Conservation (phyloP, 495 filamentous ascomycete species). For the Apodospora peruviana region DNA sequence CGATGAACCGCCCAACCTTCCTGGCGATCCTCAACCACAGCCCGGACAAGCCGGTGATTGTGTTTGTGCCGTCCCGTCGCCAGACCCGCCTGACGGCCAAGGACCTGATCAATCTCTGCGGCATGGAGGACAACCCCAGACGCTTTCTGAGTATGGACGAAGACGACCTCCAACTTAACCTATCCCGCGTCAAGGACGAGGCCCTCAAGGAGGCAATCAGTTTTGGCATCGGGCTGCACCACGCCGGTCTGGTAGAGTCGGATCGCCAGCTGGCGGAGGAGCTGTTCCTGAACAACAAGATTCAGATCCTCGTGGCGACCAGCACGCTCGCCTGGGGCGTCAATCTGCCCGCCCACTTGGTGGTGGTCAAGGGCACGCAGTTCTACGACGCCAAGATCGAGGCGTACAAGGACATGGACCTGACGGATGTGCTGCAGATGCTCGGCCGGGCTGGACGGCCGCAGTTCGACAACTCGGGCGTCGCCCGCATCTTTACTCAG, state of each 20-base stretch:
- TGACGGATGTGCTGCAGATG: slow-evolving; percentile 99
- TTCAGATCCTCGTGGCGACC: slow-evolving; percentile 94
- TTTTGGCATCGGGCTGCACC: slow-evolving; percentile 96
- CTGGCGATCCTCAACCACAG: slow-evolving; percentile 93
- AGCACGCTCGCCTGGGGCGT: slow-evolving; percentile 98
- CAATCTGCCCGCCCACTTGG: slow-evolving; percentile 93
- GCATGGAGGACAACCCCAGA: slow-evolving; percentile 96
- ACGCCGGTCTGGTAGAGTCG: slow-evolving; percentile 92
- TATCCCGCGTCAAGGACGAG: slow-evolving; percentile 84
- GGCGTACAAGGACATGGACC: slow-evolving; percentile 97
- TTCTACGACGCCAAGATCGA: slow-evolving; percentile 98
- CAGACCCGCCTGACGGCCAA: slow-evolving; percentile 94
- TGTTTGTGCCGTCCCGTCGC: slow-evolving; percentile 92
- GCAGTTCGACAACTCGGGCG: slow-evolving; percentile 92
- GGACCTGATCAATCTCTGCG: slow-evolving; percentile 94
- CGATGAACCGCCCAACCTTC: slow-evolving; percentile 97
- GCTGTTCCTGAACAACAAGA: slow-evolving; percentile 95
- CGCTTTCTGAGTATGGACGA: slow-evolving; percentile 91
- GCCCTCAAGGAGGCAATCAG: slow-evolving; percentile 84
- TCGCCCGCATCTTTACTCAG: slow-evolving; percentile 95
- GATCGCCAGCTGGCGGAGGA: slow-evolving; percentile 89
- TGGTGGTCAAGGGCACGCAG: slow-evolving; percentile 97
- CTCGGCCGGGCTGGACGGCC: slow-evolving; percentile 90
- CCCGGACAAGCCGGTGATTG: slow-evolving; percentile 94
- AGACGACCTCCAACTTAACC: slow-evolving; percentile 81